Evolutionary conservation across 805 yeast genomes (phyloP).

Genomic region (Barnettozyma botsteinii): DNA sequence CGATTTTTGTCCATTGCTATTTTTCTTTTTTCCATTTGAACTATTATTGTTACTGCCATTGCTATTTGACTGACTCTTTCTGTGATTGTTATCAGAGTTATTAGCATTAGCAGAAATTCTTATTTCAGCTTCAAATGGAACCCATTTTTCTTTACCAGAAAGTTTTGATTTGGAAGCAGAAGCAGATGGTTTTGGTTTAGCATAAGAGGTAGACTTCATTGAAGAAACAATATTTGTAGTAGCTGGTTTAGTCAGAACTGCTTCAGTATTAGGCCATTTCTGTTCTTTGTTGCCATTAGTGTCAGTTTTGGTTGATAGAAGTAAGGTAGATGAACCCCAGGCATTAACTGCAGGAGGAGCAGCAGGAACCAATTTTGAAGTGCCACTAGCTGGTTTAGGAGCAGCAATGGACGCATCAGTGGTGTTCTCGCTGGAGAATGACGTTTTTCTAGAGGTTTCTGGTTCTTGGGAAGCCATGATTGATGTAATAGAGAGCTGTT

Average conservation of each 20-base stretch:
- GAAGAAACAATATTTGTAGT: too few relatives aligned
- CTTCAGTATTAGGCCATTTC: slow-evolving; percentile 22
- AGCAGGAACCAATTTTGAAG: slow-evolving; percentile 25
- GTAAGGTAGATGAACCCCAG: slow-evolving; percentile 19
- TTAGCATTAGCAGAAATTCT: slow-evolving; percentile 27
- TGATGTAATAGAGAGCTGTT: too few relatives aligned
- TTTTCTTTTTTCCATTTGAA: slow-evolving; percentile 1
- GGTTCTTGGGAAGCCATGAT: slow-evolving; percentile 1
- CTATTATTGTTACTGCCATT: slow-evolving; percentile 14
- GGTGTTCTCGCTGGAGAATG: slow-evolving; percentile 3
- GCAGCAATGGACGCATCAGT: slow-evolving; percentile 1
- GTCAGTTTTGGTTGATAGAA: neutral
- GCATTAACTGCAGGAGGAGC: slow-evolving; percentile 24
- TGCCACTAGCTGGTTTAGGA: slow-evolving; percentile 5
- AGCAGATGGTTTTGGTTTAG: slow-evolving; percentile 4
- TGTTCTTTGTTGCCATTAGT: slow-evolving; percentile 7
- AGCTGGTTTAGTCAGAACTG: slow-evolving; percentile 5
- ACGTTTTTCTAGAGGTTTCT: neutral
- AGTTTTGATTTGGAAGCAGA: slow-evolving; percentile 15
- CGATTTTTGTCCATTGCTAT: slow-evolving; percentile 3
- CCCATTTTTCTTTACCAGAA: slow-evolving; percentile 55
- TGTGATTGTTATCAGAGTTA: neutral
- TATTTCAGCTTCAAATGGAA: slow-evolving; percentile 54
- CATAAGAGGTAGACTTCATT: neutral
- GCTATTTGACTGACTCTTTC: slow-evolving; percentile 4